phyloP scores from a whole-genome alignment of 257 asterid species.

The Salvia rosmarinus region DNA sequence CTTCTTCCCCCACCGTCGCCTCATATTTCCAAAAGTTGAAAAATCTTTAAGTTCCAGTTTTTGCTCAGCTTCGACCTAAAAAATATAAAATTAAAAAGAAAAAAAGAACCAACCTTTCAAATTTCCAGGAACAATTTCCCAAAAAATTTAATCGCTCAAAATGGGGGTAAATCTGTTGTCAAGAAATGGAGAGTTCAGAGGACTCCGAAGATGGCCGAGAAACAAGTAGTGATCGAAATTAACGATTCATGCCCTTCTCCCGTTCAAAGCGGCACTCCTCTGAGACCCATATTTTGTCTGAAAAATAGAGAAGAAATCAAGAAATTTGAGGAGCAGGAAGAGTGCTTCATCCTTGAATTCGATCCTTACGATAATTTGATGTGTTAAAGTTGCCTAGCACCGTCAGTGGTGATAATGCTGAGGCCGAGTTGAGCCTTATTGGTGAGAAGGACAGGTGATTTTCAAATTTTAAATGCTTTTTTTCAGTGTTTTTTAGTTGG shows the following conservation, averaged over 20 bases:
- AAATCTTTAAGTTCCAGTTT: neutral
- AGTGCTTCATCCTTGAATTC: constrained; percentile 71
- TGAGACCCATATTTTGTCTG: constrained; percentile 50
- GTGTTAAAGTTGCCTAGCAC: constrained; percentile 9
- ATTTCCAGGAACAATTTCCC: constrained; percentile 12
- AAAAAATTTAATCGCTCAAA: neutral
- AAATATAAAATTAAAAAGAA: neutral
- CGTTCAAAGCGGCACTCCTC: constrained; percentile 42
- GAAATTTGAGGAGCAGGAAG: constrained; percentile 57
- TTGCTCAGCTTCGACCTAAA: neutral
- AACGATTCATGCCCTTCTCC: constrained; percentile 52
- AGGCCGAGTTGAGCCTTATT: constrained; percentile 47
- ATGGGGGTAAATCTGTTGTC: constrained; percentile 1
- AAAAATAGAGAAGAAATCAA: constrained; percentile 46
- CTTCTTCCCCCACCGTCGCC: neutral
- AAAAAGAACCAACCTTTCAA: constrained; percentile 2
- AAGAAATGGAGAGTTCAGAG: neutral
- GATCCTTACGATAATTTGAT: constrained; percentile 48
- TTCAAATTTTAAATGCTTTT: neutral
- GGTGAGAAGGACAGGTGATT: constrained; percentile 71
- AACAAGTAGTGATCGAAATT: constrained; percentile 34
- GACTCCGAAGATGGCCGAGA: constrained; percentile 29
- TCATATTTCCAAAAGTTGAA: neutral
- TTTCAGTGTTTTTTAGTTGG: neutral
- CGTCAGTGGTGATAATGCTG: constrained; percentile 23